These are phyloP conservation scores for Globisporangium takayamanum DNA, from an alignment of 352 stramenopile species.

Conservation along the genomic window DNA sequence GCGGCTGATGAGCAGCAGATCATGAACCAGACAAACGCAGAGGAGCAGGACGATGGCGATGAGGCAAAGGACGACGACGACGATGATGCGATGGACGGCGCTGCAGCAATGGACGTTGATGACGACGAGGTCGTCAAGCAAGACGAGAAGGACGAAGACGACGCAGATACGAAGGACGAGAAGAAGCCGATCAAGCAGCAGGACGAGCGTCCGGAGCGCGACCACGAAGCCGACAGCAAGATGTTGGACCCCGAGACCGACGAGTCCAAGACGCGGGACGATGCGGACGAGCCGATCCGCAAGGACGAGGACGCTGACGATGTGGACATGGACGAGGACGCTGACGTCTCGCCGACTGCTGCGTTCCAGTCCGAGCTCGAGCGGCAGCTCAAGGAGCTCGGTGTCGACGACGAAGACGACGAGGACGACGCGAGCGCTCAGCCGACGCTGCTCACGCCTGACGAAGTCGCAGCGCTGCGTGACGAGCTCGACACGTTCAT, in stretches of 20 bases:
- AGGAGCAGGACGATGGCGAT: constrained; percentile 52
- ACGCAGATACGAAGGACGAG: constrained; percentile 11
- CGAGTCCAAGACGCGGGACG: constrained; percentile 16
- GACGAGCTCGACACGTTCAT: constrained; percentile 80
- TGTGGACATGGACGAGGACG: constrained; percentile 29
- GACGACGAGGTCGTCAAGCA: constrained; percentile 34
- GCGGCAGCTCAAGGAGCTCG: constrained; percentile 20
- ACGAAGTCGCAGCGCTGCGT: constrained; percentile 69
- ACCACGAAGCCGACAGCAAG: constrained; percentile 14
- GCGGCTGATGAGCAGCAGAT: constrained; percentile 62
- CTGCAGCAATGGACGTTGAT: constrained; percentile 56
- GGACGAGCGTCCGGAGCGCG: constrained; percentile 15
- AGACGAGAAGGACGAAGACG: constrained; percentile 21
- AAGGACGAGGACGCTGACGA: constrained; percentile 24
- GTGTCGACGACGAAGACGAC: constrained; percentile 30
- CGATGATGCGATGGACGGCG: constrained; percentile 27
- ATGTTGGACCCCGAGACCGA: constrained; percentile 19
- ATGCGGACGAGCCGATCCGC: constrained; percentile 18
- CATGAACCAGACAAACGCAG: constrained; percentile 37
- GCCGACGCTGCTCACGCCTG: constrained; percentile 38
- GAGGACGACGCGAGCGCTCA: constrained; percentile 24
- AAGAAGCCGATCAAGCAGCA: constrained; percentile 27
- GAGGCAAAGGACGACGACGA: constrained; percentile 36
- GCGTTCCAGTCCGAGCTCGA: constrained; percentile 30
- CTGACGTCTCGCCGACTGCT: constrained; percentile 19